Base-by-base conservation (phyloP, 345 rosid genomes). In the Psidium guajava region DNA sequence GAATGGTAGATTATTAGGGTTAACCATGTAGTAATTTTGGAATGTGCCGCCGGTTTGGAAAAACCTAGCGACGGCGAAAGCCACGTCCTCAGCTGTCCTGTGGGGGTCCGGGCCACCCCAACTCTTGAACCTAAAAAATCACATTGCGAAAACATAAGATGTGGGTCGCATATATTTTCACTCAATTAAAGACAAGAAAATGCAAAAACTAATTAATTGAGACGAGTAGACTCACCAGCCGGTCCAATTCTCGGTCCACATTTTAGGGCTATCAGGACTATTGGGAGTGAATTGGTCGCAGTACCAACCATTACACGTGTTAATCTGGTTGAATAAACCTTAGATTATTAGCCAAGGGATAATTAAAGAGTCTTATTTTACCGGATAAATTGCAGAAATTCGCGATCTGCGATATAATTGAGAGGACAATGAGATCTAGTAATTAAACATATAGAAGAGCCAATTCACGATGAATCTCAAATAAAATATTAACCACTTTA, bases 211-310 rank as follows among this genome's bases (percentile, higher is more conserved):
- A 11, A 18, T 50, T 53, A 53, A 32, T 84, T 20, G 28, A 16
- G 25, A 52, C 44, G 8, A 52, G 13, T 21, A 44, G 49, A 75
- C 86, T 49, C 8, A 91, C 93, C 91, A 90, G 73, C 92, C 92
- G 3, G 90, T 90, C 92, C 90, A 92, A 27, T 89, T 90, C 69
- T 91, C 92, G 2, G 92, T 91, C 90, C 91, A 91, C 88, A 90
- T 89, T 75, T 89, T 91, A 1, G 94, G 94, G 52, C 83, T 89
- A 27, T 83, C 74, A 12, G 91, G 83, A n/a, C 56, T 86, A 16
- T 83, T 89, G 0, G 93, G 92, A 12, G 84, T 83, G 64, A 85
- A 89, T 20, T 85, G 56, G 32, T 90, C 89, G 25, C 94, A 87
- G 50, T 92, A 91, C 85, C 87, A 89, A 0, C 92, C 92, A 82